Conservation (phyloP, 495 filamentous ascomycete genomes). For the Talaromyces ruber region DNA sequence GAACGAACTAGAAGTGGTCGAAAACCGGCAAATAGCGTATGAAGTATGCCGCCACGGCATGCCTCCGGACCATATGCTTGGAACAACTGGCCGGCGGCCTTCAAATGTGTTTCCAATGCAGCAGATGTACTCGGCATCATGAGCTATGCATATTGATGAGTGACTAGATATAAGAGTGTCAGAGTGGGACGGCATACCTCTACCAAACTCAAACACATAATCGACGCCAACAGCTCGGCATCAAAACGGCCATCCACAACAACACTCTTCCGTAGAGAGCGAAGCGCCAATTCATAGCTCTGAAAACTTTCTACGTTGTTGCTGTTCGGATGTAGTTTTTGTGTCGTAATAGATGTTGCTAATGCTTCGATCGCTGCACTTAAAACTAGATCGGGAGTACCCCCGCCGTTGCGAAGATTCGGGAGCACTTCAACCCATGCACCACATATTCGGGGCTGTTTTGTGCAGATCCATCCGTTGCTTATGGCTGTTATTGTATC, state of each 20-base stretch:
- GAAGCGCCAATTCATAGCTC: neutral
- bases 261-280: neutral
- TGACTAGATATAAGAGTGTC: neutral
- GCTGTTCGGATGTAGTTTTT: neutral
- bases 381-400: neutral
- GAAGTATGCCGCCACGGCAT: neutral
- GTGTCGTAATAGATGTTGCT: neutral
- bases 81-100: neutral
- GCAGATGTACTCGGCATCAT: neutral
- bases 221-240: conserved; percentile 16
- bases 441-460: conserved; percentile 25
- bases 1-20: neutral
- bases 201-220: conserved; percentile 28
- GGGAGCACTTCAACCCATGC: conserved; percentile 30
- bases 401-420: conserved; percentile 8
- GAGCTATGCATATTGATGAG: neutral
- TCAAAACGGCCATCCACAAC: conserved; percentile 6
- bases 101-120: neutral
- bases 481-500: neutral
- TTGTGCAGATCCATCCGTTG: neutral
- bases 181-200: conserved; percentile 10
- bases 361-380: neutral
- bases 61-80: neutral
- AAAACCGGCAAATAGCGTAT: neutral
- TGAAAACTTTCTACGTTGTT: neutral